phyloP scores from a whole-genome alignment of 805 yeast genomes.

The Danielozyma ontarioensis region DNA sequence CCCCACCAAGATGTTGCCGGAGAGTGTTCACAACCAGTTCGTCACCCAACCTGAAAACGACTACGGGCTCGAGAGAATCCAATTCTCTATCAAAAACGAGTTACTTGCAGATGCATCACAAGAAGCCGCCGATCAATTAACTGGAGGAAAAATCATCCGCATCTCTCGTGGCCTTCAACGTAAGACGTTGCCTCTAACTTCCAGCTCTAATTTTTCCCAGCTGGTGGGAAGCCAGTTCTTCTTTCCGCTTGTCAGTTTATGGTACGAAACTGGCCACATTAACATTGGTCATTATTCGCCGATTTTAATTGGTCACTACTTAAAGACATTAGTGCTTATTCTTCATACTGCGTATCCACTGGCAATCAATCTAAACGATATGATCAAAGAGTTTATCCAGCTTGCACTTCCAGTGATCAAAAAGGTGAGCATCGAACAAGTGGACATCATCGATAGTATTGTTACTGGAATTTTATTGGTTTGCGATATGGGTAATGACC shows the following conservation, averaged over 20 bases:
- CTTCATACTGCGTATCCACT: slow-evolving; percentile 57
- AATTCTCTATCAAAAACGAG: slow-evolving; percentile 23
- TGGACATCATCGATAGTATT: slow-evolving; percentile 33
- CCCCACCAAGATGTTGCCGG: slow-evolving; percentile 43
- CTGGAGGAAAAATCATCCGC: slow-evolving; percentile 39
- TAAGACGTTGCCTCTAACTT: slow-evolving; percentile 10
- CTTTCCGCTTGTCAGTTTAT: slow-evolving; percentile 50
- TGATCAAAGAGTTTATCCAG: slow-evolving; percentile 47
- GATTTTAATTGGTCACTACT: slow-evolving; percentile 50
- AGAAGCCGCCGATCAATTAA: slow-evolving; percentile 25
- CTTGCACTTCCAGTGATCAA: slow-evolving; percentile 5
- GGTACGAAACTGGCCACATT: slow-evolving; percentile 43
- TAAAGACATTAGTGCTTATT: slow-evolving; percentile 54
- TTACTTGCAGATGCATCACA: slow-evolving; percentile 27
- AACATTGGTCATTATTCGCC: slow-evolving; percentile 51
- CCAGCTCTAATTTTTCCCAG: slow-evolving; percentile 24
- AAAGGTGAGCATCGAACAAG: slow-evolving; percentile 17
- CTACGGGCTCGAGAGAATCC: slow-evolving; percentile 10
- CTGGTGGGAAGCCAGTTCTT: slow-evolving; percentile 43
- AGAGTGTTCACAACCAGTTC: slow-evolving; percentile 32
- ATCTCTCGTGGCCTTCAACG: slow-evolving; percentile 31
- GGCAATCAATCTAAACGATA: slow-evolving; percentile 44
- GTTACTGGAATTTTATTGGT: slow-evolving; percentile 33
- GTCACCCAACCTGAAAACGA: slow-evolving; percentile 16
- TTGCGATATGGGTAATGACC: slow-evolving; percentile 29